Base-by-base conservation (phyloP, 2,329 filamentous ascomycete genomes). In the Colletotrichum sp. region DNA sequence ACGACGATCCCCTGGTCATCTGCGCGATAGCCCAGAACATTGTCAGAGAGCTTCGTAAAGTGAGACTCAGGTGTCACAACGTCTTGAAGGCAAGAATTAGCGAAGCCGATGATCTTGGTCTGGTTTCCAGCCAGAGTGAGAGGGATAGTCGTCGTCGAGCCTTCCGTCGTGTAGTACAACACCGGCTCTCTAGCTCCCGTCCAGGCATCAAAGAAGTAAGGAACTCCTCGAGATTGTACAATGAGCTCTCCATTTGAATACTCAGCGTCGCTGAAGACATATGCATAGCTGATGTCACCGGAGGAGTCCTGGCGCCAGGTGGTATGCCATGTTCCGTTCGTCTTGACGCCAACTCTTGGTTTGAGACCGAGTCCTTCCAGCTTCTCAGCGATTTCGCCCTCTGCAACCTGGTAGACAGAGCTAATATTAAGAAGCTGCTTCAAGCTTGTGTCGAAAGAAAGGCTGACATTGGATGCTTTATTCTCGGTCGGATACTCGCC, bases 151-250 rank as follows among this genome's bases (percentile, higher is more conserved):
- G 72, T 76, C 3, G 15, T 26, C 13, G 18, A 24, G 3, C 26
- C 60, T 8, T 60, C 26, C 2, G 18, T 26, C 24, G 5, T 26
- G 65, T 72, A 77, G 18, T 67, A 9, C 13, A 67, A 26, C 6
- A 77, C 44, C 24, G 68, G 64, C 12, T 70, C n/a, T 3, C 28
- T 64, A 1, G 24, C 15, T 3, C 76, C 76, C 0, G 76, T 76
- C 76, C 76, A 77, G 26, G 66, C 10, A 28, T 76, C 64, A 8
- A 77, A 34, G 13, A 69, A 34, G 39, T 72, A 68, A n/a, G 72
- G 63, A 15, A 15, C 32, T 5, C 44, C 64, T 2, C 10, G 26
- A 3, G 72, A 52, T 5, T 59, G 10, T 4, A 76, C 65, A 7
- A 52, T 8, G 6, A 76, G 9, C 26, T 76, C 69, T 3, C 76